Evolutionary conservation across 164 flowering plant genomes (phyloP).

Genomic region (Umbilicus rupestris): DNA sequence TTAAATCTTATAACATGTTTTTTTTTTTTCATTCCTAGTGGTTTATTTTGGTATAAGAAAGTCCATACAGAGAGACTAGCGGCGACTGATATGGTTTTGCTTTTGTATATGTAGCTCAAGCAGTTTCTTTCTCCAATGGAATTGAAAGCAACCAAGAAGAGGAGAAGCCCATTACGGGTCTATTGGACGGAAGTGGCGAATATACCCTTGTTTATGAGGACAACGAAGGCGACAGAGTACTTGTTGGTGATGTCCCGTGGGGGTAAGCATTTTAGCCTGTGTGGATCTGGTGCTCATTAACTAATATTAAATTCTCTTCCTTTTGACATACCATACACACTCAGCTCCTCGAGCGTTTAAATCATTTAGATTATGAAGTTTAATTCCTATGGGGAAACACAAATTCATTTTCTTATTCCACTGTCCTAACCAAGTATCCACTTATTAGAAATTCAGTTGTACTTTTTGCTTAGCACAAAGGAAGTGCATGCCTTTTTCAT

Average conservation of each 20-base stretch:
- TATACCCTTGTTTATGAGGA: slow-evolving; percentile 8
- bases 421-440: not conserved
- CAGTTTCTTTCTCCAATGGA: not conserved
- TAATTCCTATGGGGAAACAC: not conserved
- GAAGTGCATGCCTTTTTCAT: not conserved
- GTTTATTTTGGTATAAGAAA: not conserved
- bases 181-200: slow-evolving; percentile 6
- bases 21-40: not conserved
- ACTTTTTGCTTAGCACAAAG: not conserved
- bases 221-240: slow-evolving; percentile 1
- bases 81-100: not conserved
- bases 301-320: too few species aligned
- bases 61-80: not conserved
- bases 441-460: not conserved
- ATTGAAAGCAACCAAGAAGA: not conserved
- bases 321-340: too few species aligned
- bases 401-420: not conserved
- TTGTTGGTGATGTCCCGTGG: slow-evolving; percentile 6
- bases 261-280: not conserved
- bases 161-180: slow-evolving; percentile 1
- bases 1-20: not conserved
- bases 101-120: not conserved
- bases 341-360: not conserved
- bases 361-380: not conserved
- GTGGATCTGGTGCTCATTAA: too few species aligned